A percentile compares a stretch with the other conserved stretches of the same genome.
Evolutionary conservation across 1,139 yeast genomes (phyloP).

Genomic region (Meyerozyma sp.): DNA sequence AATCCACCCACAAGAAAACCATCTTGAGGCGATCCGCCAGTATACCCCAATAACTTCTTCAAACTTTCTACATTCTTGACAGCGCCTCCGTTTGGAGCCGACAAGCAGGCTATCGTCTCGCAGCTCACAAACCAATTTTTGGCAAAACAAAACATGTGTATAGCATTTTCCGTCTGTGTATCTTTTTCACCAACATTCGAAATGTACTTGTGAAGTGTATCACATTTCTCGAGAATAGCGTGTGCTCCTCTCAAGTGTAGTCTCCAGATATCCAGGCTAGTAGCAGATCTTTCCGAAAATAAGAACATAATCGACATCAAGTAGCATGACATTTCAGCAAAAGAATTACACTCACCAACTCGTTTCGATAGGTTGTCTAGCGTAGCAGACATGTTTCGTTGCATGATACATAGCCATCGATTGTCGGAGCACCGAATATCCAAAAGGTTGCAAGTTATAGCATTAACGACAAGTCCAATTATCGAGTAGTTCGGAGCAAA

Average conservation of each 20-base stretch:
- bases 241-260: slow-evolving; percentile 18
- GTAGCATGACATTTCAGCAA: slow-evolving; percentile 8
- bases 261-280: slow-evolving; percentile 16
- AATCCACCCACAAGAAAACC: slow-evolving; percentile 5
- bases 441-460: slow-evolving; percentile 4
- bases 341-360: slow-evolving; percentile 4
- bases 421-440: slow-evolving; percentile 2
- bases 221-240: slow-evolving; percentile 7
- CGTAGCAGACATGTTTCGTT: slow-evolving; percentile 3
- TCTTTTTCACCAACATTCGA: neutral
- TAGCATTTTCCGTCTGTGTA: slow-evolving; percentile 2
- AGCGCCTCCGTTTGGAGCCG: slow-evolving; percentile 9
- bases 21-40: neutral
- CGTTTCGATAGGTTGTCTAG: slow-evolving; percentile 4
- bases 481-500: slow-evolving; percentile 5
- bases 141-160: slow-evolving; percentile 6
- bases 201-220: neutral
- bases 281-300: slow-evolving; percentile 16
- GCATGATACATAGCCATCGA: slow-evolving; percentile 5
- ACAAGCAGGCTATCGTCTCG: slow-evolving; percentile 6
- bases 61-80: neutral
- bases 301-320: slow-evolving; percentile 11
- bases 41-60: neutral
- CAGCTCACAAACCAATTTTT: slow-evolving; percentile 7
- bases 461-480: slow-evolving; percentile 3